Evolutionary conservation across 2,329 filamentous ascomycete genomes (phyloP).

Genomic region (Fusarium floridanum): DNA sequence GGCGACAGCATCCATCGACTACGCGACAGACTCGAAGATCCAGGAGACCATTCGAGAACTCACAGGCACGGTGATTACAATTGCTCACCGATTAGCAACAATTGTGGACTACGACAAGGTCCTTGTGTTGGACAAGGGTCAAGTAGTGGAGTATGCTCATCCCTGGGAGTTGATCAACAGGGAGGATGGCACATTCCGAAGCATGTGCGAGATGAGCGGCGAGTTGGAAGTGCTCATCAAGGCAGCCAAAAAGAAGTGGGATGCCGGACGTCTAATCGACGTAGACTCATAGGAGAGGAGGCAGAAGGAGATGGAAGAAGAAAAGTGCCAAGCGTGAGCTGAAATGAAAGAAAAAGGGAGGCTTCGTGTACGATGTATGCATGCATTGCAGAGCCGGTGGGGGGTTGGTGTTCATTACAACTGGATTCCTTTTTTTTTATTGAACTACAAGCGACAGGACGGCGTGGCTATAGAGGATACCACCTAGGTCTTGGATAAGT

Average conservation of each 20-base stretch:
- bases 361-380: slow-evolving; percentile 14
- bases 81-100: slow-evolving; percentile 94
- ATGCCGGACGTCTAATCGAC: slow-evolving; percentile 55
- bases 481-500: slow-evolving; percentile 15
- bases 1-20: slow-evolving; percentile 97
- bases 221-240: slow-evolving; percentile 65
- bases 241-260: slow-evolving; percentile 68
- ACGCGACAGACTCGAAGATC: slow-evolving; percentile 94
- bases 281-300: slow-evolving; percentile 44
- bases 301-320: slow-evolving; percentile 18
- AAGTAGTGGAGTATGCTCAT: slow-evolving; percentile 90
- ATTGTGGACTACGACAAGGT: slow-evolving; percentile 99
- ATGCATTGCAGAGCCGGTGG: neutral
- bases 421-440: neutral
- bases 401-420: neutral
- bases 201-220: slow-evolving; percentile 76
- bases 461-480: slow-evolving; percentile 10
- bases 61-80: slow-evolving; percentile 93
- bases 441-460: slow-evolving; percentile 3
- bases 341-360: slow-evolving; percentile 12
- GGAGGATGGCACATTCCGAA: slow-evolving; percentile 72
- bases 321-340: slow-evolving; percentile 14
- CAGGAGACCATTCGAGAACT: slow-evolving; percentile 96
- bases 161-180: slow-evolving; percentile 84
- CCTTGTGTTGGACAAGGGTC: slow-evolving; percentile 89